A percentile compares a stretch with the other conserved stretches of the same genome.
These are phyloP conservation scores for Neophaeococcomyces mojaviensis DNA, from an alignment of 2,329 filamentous ascomycete species.

Conservation along the genomic window DNA sequence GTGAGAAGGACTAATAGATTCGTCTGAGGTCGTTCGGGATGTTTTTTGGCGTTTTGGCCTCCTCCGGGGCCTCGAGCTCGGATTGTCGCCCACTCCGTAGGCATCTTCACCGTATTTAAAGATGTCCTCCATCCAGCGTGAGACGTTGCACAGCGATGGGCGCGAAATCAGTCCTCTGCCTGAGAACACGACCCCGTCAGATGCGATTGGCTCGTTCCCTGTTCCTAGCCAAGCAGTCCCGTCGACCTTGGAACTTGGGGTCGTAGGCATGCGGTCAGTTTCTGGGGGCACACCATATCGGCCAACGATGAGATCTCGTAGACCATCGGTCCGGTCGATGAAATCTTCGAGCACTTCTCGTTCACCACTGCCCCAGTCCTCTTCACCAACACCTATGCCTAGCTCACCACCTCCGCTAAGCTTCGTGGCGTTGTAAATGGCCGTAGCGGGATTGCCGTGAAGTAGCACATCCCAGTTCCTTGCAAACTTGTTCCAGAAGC, in stretches of 20 bases:
- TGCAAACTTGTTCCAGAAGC: constrained; percentile 70
- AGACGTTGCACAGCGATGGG: constrained; percentile 63
- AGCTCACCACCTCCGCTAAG: constrained; percentile 84
- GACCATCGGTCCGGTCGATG: constrained; percentile 67
- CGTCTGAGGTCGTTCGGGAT: not conserved
- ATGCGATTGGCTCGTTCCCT: constrained; percentile 57
- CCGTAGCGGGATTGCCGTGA: constrained; percentile 76
- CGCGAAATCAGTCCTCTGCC: constrained; percentile 68
- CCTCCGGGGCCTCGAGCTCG: constrained; percentile 55
- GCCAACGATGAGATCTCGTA: constrained; percentile 81
- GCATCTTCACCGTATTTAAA: constrained; percentile 76
- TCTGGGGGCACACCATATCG: constrained; percentile 61
- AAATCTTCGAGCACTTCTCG: constrained; percentile 89
- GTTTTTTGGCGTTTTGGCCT: constrained; percentile 20
- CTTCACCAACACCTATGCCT: constrained; percentile 88
- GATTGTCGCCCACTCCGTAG: constrained; percentile 77
- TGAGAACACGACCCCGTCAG: constrained; percentile 81
- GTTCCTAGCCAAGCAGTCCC: constrained; percentile 64
- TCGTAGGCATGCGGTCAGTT: constrained; percentile 17
- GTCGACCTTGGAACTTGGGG: constrained; percentile 18
- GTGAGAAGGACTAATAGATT: not conserved
- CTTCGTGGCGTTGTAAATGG: constrained; percentile 75
- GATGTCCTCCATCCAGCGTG: constrained; percentile 81
- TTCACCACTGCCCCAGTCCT: constrained; percentile 89
- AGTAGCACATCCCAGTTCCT: constrained; percentile 78